Base-by-base conservation (phyloP, 169 alveolate genomes). In the Cryptosporidium muris region DNA sequence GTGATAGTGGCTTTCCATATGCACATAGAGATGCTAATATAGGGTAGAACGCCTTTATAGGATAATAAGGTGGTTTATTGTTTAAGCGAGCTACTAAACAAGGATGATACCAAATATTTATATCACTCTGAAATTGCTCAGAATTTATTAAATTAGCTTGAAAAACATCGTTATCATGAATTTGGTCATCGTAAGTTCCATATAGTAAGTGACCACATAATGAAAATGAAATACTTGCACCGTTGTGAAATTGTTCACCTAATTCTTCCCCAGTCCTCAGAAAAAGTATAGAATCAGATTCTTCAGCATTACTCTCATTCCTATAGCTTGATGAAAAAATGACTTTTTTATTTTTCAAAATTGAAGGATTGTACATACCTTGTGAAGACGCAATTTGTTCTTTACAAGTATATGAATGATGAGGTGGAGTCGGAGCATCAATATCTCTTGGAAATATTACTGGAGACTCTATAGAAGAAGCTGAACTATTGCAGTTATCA, bases 71-170 rank as follows among this genome's bases (percentile, higher is more conserved):
- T 36, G 96, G 96, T 49, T 88, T 89, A 47, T 90, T 88, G 67
- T 92, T 95, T 80, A 95, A 93, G 38, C 95, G 66, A 12, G 96
- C 96, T 25, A 95, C 97, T 63, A 95, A 88, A 5, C 96, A 93
- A 42, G 96, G 93, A 65, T 95, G 95, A 66, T 89, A 95, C 98
- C 97, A 94, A 54, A 95, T 66, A 45, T 91, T 88, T 3, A 97
- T 95, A 74, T 95, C 95, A 64, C 85, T 88, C 64, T 93, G 94
- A 51, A 94, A 89, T 65, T 92, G 91, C 16, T 91, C 92, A 85
- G 89, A 91, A 60, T 91, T 90, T 42, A 91, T 93, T n/a, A 93
- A 58, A 82, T 93, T 74, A 36, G 38, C 42, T 60, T 37, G 51
- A 58, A 74, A 74, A 43, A 74, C 85, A 45, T 58, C 54, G 12